Base-by-base conservation (phyloP, 2,329 filamentous ascomycete genomes). In the Colletotrichum endophyticum region DNA sequence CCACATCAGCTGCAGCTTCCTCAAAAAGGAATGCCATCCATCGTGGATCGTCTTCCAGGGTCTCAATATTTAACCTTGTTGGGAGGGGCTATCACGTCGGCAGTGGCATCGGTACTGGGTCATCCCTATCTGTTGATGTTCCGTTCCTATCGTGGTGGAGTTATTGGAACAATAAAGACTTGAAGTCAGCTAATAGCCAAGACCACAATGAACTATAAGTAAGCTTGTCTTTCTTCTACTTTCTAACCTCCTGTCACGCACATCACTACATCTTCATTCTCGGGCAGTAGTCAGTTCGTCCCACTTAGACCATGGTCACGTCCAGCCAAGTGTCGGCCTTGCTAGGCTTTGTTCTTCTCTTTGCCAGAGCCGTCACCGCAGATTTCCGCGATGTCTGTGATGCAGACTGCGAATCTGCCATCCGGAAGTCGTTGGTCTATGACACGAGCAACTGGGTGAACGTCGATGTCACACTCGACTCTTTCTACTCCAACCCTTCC, bases 401-500 rank as follows among this genome's bases (percentile, higher is more conserved):
- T 75, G 62, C 69, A 22, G 16, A 22, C 22, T 78, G 77, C 71
- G 49, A 70, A 34, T 27, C 25, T 12, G 27, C 28, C 13, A 66
- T 72, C 71, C 61, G 76, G 16, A 27, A 25, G 5, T 57, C 77
- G 12, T 27, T 75, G 5, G 59, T 34, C 25, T 25, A n/a, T 8
- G 77, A 78, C 6, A 49, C 34, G 7, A 56, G 36, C 7, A 56
- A 64, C 34, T 77, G 75, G 77, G 77, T 73, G 4, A 75, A 62
- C 27, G 36, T 63, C 7, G 72, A 75, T 27, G 66, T 75, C 9
- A 36, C 28, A 13, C 15, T 53, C 34, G 76, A 78, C 57, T 59
- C 68, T 11, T 79, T 79, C 70, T 79, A 79, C 68, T 19, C 53
- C 5, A 79, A 67, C 0, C 78, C 78, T 5, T 13, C 76, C 39